Conservation (phyloP, 495 filamentous ascomycete species). For the Xylaria acuta region DNA sequence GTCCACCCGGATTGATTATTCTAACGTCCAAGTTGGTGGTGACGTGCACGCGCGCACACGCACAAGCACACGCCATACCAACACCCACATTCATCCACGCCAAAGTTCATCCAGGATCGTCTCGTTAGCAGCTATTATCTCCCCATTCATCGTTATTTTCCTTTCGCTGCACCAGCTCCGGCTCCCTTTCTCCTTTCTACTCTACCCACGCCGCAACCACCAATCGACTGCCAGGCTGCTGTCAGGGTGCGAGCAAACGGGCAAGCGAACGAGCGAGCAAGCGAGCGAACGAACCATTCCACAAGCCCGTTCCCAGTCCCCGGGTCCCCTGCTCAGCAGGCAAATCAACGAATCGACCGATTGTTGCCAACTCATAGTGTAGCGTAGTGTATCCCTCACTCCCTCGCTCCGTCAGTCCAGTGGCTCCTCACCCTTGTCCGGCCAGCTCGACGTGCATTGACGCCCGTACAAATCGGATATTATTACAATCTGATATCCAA, state of each 20-base stretch:
- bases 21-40: background rate
- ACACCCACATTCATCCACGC: background rate
- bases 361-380: conserved; percentile 18
- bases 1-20: background rate
- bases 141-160: conserved; percentile 4
- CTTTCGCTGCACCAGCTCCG: background rate
- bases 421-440: conserved; percentile 17
- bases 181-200: conserved; percentile 4
- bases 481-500: conserved; percentile 43
- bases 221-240: background rate
- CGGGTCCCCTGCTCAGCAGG: background rate
- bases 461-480: conserved; percentile 34
- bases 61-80: background rate
- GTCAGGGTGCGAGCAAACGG: background rate
- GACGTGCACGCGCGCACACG: background rate
- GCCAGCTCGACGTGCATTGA: conserved; percentile 26
- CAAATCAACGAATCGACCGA: conserved; percentile 2
- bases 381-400: background rate
- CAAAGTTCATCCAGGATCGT: background rate
- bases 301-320: conserved; percentile 11
- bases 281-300: conserved; percentile 6
- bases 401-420: conserved; percentile 17
- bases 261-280: background rate
- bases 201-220: background rate
- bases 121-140: conserved; percentile 16